Conservation (phyloP, 208 protist genomes). For the Trypanosoma scelopori region DNA sequence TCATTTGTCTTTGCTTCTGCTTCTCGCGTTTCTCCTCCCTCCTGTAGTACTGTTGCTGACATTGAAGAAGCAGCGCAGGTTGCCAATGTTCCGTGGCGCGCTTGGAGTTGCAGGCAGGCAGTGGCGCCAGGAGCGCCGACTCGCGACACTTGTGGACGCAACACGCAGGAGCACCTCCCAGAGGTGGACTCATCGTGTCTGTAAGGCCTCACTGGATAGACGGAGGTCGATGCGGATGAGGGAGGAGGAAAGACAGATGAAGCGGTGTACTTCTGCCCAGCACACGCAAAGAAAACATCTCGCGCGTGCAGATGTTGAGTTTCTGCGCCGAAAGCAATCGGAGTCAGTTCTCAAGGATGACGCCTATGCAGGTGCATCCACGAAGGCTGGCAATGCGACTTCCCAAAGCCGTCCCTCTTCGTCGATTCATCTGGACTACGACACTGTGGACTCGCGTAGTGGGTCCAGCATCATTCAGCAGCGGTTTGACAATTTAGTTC, state of each 20-base stretch:
- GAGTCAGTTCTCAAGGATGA: slow-evolving; percentile 6
- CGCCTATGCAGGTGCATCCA: not conserved
- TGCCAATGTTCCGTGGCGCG: slow-evolving; percentile 25
- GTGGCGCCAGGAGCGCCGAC: slow-evolving; percentile 28
- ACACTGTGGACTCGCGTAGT: slow-evolving; percentile 43
- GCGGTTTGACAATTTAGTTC: slow-evolving; percentile 66
- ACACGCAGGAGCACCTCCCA: slow-evolving; percentile 20
- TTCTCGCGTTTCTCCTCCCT: too few species aligned
- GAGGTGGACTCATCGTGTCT: slow-evolving; percentile 22
- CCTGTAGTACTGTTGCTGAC: not conserved
- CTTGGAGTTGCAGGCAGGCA: not conserved
- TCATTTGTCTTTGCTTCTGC: slow-evolving; percentile 5
- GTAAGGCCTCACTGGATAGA: not conserved
- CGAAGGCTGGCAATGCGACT: not conserved
- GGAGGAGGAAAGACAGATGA: not conserved
- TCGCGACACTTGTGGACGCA: slow-evolving; percentile 27
- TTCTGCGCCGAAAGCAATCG: slow-evolving; percentile 13
- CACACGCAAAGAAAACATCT: not conserved
- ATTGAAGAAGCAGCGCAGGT: not conserved
- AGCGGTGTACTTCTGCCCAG: not conserved
- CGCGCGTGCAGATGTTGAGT: slow-evolving; percentile 8
- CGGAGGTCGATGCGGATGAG: slow-evolving; percentile 2
- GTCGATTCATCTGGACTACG: slow-evolving; percentile 34
- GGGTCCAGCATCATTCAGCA: slow-evolving; percentile 68
- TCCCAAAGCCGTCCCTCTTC: not conserved